Evolutionary conservation across 805 yeast species (phyloP).

Genomic region (Dipodascus geniculatus): DNA sequence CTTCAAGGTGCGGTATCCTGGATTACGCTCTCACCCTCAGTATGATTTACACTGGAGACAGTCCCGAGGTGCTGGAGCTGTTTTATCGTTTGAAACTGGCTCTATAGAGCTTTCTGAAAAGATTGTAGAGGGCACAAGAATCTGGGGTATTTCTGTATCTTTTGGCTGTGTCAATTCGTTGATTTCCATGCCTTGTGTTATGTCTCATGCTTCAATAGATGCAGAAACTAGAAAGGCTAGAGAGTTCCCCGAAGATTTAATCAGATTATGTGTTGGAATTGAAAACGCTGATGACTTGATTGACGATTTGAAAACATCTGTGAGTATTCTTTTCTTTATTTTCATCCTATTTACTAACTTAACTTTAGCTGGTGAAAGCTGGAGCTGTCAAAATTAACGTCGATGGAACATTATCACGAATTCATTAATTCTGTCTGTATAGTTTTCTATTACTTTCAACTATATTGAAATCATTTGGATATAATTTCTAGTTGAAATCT

Average conservation of each 20-base stretch:
- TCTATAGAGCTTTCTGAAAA: slow-evolving; percentile 49
- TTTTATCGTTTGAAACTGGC: slow-evolving; percentile 81
- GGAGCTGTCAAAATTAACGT: slow-evolving; percentile 34
- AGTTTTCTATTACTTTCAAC: too few relatives aligned
- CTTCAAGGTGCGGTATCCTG: slow-evolving; percentile 76
- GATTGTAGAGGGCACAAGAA: slow-evolving; percentile 61
- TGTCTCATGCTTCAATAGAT: slow-evolving; percentile 97
- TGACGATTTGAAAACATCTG: slow-evolving; percentile 62
- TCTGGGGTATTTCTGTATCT: slow-evolving; percentile 83
- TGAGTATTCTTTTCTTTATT: neutral
- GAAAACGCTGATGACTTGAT: slow-evolving; percentile 74
- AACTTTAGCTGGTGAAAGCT: slow-evolving; percentile 36
- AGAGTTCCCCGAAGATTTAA: slow-evolving; percentile 83
- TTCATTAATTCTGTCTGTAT: too few relatives aligned
- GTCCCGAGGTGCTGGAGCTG: slow-evolving; percentile 84
- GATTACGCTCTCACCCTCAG: slow-evolving; percentile 71
- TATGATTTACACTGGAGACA: slow-evolving; percentile 64
- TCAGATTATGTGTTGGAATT: slow-evolving; percentile 84
- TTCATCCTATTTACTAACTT: neutral
- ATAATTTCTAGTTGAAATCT: neutral
- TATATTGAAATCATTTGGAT: too few relatives aligned
- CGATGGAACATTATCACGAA: slow-evolving; percentile 1
- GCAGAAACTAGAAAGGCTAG: slow-evolving; percentile 77
- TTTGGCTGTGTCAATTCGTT: slow-evolving; percentile 91
- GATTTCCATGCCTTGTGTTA: slow-evolving; percentile 86